Conservation (phyloP, 2,329 filamentous ascomycete genomes). For the Fusarium dlaminii region DNA sequence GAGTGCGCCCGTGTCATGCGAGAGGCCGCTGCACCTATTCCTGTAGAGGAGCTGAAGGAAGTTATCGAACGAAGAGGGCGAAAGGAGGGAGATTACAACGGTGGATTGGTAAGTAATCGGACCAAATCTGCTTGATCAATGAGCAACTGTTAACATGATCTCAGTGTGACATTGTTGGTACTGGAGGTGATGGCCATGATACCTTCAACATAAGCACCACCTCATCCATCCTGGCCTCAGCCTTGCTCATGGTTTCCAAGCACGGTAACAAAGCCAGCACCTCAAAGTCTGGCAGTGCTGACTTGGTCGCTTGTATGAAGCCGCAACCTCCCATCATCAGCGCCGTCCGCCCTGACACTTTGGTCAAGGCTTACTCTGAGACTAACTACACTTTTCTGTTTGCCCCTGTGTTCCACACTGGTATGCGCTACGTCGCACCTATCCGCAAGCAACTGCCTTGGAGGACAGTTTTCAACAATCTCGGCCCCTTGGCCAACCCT, state of each 20-base stretch:
- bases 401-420: conserved; percentile 94
- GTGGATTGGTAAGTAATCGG: conserved; percentile 75
- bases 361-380: conserved; percentile 76
- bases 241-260: conserved; percentile 87
- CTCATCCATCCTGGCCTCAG: conserved; percentile 88
- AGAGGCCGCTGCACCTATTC: conserved; percentile 77
- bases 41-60: conserved; percentile 67
- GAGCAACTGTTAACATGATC: conserved; percentile 7
- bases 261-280: conserved; percentile 97
- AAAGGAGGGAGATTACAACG: conserved; percentile 78
- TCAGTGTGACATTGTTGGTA: conserved; percentile 92
- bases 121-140: not conserved
- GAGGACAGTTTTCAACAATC: conserved; percentile 96
- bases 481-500: conserved; percentile 92
- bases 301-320: conserved; percentile 81
- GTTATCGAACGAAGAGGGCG: conserved; percentile 69
- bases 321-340: conserved; percentile 78
- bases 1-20: conserved; percentile 88
- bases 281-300: conserved; percentile 93
- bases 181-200: conserved; percentile 94
- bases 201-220: conserved; percentile 99
- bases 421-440: conserved; percentile 88
- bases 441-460: conserved; percentile 90
- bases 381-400: conserved; percentile 97
- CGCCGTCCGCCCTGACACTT: conserved; percentile 76